Percentiles rank a stretch among this genome's conserved stretches.
Evolutionary conservation across 2,329 filamentous ascomycete species (phyloP).

Genomic region (Aschersonia sp.): DNA sequence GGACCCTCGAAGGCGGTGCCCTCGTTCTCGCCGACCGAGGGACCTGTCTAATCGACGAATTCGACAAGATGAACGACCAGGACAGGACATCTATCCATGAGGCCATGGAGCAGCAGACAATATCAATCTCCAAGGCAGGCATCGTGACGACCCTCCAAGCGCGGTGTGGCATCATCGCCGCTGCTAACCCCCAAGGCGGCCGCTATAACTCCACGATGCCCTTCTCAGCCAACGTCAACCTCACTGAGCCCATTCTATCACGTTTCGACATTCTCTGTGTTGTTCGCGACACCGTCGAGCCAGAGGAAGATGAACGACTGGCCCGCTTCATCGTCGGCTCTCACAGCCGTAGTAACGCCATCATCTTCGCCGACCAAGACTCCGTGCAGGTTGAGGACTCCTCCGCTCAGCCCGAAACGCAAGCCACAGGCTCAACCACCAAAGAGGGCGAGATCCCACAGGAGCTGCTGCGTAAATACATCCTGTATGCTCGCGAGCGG

Average conservation of each 20-base stretch:
- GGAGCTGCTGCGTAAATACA: slow-evolving; percentile 87
- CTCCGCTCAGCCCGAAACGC: slow-evolving; percentile 26
- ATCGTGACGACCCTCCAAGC: slow-evolving; percentile 96
- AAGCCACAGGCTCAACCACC: slow-evolving; percentile 10
- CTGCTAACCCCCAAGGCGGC: slow-evolving; percentile 90
- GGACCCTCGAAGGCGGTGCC: slow-evolving; percentile 93
- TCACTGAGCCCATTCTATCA: slow-evolving; percentile 93
- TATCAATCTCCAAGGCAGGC: slow-evolving; percentile 96
- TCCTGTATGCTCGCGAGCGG: slow-evolving; percentile 82
- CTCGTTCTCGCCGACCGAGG: slow-evolving; percentile 89
- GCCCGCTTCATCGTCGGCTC: slow-evolving; percentile 92
- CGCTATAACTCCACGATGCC: slow-evolving; percentile 94
- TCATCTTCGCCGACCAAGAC: slow-evolving; percentile 31
- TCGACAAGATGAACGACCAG: slow-evolving; percentile 99
- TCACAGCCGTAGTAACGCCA: slow-evolving; percentile 78
- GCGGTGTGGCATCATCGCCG: slow-evolving; percentile 89
- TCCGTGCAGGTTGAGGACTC: slow-evolving; percentile 52
- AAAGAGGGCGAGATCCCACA: slow-evolving; percentile 69
- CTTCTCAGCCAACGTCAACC: slow-evolving; percentile 89
- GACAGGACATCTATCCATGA: slow-evolving; percentile 97
- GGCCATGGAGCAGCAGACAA: slow-evolving; percentile 99
- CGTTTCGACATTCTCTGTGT: slow-evolving; percentile 97
- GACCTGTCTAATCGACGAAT: slow-evolving; percentile 94
- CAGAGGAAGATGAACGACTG: slow-evolving; percentile 79
- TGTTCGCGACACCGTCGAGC: slow-evolving; percentile 89